Conservation (phyloP, 2,329 filamentous ascomycete genomes). For the Fusarium sp. region DNA sequence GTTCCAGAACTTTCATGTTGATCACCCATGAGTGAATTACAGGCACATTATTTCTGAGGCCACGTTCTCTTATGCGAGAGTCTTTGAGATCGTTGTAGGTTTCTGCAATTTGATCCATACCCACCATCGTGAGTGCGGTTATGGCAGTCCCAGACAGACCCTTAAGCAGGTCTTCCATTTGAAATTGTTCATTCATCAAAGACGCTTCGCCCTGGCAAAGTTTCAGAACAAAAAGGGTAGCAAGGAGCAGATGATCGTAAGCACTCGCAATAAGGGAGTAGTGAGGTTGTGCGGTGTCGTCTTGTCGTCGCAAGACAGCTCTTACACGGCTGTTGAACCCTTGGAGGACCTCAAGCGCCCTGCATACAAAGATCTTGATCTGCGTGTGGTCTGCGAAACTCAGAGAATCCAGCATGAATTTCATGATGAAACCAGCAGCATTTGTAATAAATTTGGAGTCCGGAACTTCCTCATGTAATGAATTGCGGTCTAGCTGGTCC, state of each 20-base stretch:
- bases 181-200: conserved; percentile 53
- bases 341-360: conserved; percentile 57
- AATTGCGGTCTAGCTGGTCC: conserved; percentile 55
- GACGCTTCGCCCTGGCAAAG: conserved; percentile 56
- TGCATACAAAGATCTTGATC: conserved; percentile 56
- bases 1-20: conserved; percentile 65
- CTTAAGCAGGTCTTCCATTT: conserved; percentile 63
- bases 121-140: conserved; percentile 55
- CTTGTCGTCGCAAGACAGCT: conserved; percentile 20
- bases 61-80: conserved; percentile 60
- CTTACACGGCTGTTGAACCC: conserved; percentile 54
- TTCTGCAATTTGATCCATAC: conserved; percentile 57
- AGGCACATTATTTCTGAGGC: conserved; percentile 61
- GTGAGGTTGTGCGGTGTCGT: not conserved
- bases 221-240: conserved; percentile 54
- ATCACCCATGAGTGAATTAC: conserved; percentile 68
- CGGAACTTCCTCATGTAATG: not conserved
- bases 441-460: conserved; percentile 41
- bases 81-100: conserved; percentile 63
- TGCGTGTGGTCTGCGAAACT: conserved; percentile 52
- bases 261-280: conserved; percentile 39
- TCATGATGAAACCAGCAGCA: conserved; percentile 59
- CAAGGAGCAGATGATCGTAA: conserved; percentile 49
- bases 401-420: conserved; percentile 60
- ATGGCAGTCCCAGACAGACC: conserved; percentile 55